phyloP scores from a whole-genome alignment of 2,329 filamentous ascomycete genomes.

The Blastomyces gilchristii region DNA sequence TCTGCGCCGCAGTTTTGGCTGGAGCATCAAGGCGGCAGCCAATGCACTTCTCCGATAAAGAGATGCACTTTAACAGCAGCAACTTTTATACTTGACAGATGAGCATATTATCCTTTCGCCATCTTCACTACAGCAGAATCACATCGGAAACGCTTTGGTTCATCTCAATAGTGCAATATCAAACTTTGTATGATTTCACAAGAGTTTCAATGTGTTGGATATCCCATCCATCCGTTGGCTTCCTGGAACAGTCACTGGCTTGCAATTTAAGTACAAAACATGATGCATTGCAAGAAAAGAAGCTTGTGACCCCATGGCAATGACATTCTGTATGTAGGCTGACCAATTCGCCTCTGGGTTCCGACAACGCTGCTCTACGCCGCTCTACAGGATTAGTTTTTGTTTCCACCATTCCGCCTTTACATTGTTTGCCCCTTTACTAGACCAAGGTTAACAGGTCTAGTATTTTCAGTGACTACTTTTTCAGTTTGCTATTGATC shows the following conservation, averaged over 20 bases:
- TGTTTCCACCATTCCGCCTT: not conserved
- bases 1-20: too few relatives aligned
- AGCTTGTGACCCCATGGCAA: not conserved
- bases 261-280: not conserved
- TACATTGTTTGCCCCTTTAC: too few relatives aligned
- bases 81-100: too few relatives aligned
- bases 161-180: not conserved
- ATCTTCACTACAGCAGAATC: too few relatives aligned
- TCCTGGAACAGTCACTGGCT: not conserved
- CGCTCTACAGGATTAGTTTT: not conserved
- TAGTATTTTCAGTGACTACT: not conserved
- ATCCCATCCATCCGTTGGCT: not conserved
- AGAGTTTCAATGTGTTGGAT: not conserved
- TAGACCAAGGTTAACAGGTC: not conserved
- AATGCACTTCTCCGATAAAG: too few relatives aligned
- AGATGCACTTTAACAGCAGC: too few relatives aligned
- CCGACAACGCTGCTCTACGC: not conserved
- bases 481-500: not conserved
- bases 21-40: too few relatives aligned
- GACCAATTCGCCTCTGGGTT: not conserved
- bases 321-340: not conserved
- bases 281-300: not conserved
- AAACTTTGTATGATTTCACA: not conserved
- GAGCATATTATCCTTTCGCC: too few relatives aligned
- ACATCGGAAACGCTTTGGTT: too few relatives aligned